phyloP scores from a whole-genome alignment of 257 asterid genomes.

The Ocimum tenuiflorum region DNA sequence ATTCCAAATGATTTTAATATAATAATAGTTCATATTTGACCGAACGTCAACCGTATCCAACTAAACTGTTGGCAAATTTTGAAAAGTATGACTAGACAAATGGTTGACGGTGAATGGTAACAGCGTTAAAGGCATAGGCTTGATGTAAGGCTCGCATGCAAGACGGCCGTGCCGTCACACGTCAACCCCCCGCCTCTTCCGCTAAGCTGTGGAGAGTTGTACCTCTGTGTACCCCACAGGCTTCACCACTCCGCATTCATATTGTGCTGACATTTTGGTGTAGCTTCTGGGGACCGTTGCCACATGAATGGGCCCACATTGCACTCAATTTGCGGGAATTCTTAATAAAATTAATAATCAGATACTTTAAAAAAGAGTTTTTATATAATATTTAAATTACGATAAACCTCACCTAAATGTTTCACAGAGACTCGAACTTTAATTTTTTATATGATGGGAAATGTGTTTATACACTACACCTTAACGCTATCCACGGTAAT shows the following conservation, averaged over 20 bases:
- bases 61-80: not conserved
- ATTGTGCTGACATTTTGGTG: not conserved
- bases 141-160: conserved; percentile 16
- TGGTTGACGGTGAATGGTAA: not conserved
- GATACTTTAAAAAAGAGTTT: too few species aligned
- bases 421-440: too few species aligned
- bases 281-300: too few species aligned
- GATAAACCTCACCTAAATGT: too few species aligned
- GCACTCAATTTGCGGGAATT: too few species aligned
- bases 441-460: too few species aligned
- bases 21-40: not conserved
- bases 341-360: too few species aligned
- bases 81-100: conserved; percentile 1
- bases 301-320: too few species aligned
- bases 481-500: too few species aligned
- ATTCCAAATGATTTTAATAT: not conserved
- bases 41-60: not conserved
- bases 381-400: too few species aligned
- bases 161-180: conserved; percentile 24
- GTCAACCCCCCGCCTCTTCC: not conserved
- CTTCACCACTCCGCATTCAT: not conserved
- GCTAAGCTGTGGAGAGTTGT: conserved; percentile 13
- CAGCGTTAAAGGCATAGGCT: conserved; percentile 12
- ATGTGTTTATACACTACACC: too few species aligned
- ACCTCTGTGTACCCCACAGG: conserved; percentile 6